Evolutionary conservation across 2,329 filamentous ascomycete species (phyloP), one percentile per base, ranked within the genome.

Genomic region (Claviceps sp.): DNA sequence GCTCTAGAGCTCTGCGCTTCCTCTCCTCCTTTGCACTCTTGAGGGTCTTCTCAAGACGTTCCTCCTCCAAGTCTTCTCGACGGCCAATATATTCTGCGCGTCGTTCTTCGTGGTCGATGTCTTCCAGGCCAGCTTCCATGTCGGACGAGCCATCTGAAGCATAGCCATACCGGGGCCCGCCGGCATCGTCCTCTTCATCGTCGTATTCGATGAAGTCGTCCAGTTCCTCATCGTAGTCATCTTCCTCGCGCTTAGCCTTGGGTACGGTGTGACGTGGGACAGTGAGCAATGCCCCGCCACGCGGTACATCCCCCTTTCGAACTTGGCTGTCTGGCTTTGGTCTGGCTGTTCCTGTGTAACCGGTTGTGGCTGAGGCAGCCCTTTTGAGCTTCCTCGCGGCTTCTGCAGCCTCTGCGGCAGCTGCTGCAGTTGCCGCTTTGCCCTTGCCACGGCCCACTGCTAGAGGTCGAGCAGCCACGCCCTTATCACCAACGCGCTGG

Each of bases 111-210:
- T 76, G 70, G 55, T 88, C 84, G 50, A 90, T 78, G 58, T 89
- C 85, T 55, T 82, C 83, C 40, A 84, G 64, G 37, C 84, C 85
- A 2, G 84, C 86, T 64, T 89, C 85, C 84, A 89, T 89, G 59
- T 88, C 86, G 5, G 84, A 87, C 5, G 82, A 85, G 5, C 64
- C 79, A 51, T 85, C 84, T 0, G 80, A 82, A 2, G 72, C 76
- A 56, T 86, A 84, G 47, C 72, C 73, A 55, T 77, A 75, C 5
- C 68, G 67, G 37, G 66, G 70, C 7, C 68, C 65, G 13, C 57
- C 64, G 2, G 63, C 66, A 0, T 75, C 72, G 5, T 67, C 70
- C 13, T 78, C 76, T 0, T 80, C 78, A 13, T 80, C 77, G 44
- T 81, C 77, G 54, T 80, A 79, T 43, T 79, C 78, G 62, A 81